Percentiles rank a stretch among this genome's conserved stretches.
Conservation (phyloP, 2,329 filamentous ascomycete species). For the Pseudogymnoascus sp. region DNA sequence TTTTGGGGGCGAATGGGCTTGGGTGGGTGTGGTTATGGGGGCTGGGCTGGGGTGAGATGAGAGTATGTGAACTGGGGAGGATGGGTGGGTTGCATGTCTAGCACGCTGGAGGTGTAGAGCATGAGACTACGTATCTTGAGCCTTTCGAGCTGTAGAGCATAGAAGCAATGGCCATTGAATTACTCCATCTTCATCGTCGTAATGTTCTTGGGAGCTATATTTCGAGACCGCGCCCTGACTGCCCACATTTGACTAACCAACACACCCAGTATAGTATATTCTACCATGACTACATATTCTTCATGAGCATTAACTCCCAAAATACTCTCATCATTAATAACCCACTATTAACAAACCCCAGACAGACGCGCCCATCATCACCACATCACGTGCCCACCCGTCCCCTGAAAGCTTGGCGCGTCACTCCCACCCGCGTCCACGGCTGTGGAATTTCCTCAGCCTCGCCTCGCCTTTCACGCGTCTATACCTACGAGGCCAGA, state of each 20-base stretch:
- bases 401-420: not conserved
- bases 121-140: not conserved
- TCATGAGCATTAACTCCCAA: not conserved
- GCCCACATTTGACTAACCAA: not conserved
- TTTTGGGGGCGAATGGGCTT: not conserved
- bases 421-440: not conserved
- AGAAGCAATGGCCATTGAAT: not conserved
- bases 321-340: not conserved
- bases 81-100: not conserved
- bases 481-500: not conserved
- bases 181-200: not conserved
- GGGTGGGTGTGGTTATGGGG: not conserved
- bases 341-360: not conserved
- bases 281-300: not conserved
- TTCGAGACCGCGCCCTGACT: not conserved
- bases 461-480: not conserved
- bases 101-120: not conserved
- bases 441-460: constrained; percentile 5
- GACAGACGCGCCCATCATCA: not conserved
- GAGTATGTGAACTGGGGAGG: not conserved
- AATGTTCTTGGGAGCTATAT: not conserved
- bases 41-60: not conserved
- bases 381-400: not conserved
- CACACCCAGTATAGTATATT: not conserved
- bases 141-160: not conserved